Base-by-base conservation (phyloP, 2,329 filamentous ascomycete species). In the Onygenales sp. region DNA sequence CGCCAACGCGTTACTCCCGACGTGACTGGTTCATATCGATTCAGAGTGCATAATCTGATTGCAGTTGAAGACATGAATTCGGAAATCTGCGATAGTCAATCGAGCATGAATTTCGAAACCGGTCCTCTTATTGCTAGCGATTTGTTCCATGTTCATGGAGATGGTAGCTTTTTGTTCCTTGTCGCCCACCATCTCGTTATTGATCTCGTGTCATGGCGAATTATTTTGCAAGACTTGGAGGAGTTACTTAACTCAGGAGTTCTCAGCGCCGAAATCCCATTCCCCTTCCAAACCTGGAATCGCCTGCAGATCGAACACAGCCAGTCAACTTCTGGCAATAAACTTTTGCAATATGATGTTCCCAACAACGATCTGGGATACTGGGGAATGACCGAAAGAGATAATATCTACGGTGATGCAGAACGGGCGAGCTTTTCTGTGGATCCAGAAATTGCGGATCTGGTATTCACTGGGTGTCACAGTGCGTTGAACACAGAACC, bases 41-140 rank as follows among this genome's bases (percentile, higher is more conserved):
- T 62, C 52, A 56, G 57, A 0, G 44, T 50, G 2, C 63, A 70
- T 44, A 57, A 49, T 2, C 54, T 62, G 3, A 48, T 31, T 3
- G 53, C 37, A 21, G 57, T 59, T 43, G 56, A 60, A 2, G 57
- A 63, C 11, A 56, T 64, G 4, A 63, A 68, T 42, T 13, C 52
- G 0, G 57, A 58, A 11, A 59, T 70, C 36, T 57, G 61, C 0
- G 56, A 63, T 1, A 68, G 65, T 49, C 68, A 71, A 52, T 58
- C 57, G 2, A 62, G 58, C 32, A 67, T 73, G 45, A 63, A 69
- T 53, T 64, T 62, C 36, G 62, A 69, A 14, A 58, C 62, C 14
- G 69, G 69, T 0, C 69, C 74, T 1, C 58, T 74, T 0, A 61
- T 77, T 34, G 69, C 69, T 0, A 63, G 72, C 3, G 72, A 76